A percentile compares a stretch with the other conserved stretches of the same genome.
These are phyloP conservation scores for Kokia cookei DNA, from an alignment of 441 rosid genomes.

Conservation along the genomic window DNA sequence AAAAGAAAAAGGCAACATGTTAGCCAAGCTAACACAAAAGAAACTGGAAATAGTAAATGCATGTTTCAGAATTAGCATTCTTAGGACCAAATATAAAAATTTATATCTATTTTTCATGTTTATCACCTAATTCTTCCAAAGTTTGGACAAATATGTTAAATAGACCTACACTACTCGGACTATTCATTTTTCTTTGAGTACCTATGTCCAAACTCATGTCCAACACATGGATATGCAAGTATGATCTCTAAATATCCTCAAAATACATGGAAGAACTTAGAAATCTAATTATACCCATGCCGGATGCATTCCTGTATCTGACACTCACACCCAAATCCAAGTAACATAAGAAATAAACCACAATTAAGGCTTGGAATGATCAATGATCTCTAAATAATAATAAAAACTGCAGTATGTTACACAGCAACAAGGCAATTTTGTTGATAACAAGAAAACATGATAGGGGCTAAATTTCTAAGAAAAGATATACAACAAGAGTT, in stretches of 20 bases:
- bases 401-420: not conserved
- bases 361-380: not conserved
- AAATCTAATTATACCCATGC: no score
- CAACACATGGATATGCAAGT: no score
- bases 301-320: no score
- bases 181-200: no score
- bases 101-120: not conserved
- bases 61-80: not conserved
- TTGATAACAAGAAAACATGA: not conserved
- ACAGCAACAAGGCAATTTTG: not conserved
- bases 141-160: not conserved
- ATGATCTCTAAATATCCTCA: no score
- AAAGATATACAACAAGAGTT: not conserved
- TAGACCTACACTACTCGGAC: not conserved
- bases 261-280: no score
- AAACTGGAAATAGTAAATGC: not conserved
- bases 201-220: no score
- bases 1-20: conserved; percentile 30
- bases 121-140: not conserved
- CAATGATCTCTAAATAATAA: not conserved
- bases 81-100: not conserved
- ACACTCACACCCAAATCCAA: no score
- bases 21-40: conserved; percentile 22
- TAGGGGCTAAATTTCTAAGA: not conserved
- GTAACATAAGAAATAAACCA: not conserved